These are phyloP conservation scores for Ambispora gerdemannii DNA, from an alignment of 192 early-diverging fungal species.

Conservation along the genomic window DNA sequence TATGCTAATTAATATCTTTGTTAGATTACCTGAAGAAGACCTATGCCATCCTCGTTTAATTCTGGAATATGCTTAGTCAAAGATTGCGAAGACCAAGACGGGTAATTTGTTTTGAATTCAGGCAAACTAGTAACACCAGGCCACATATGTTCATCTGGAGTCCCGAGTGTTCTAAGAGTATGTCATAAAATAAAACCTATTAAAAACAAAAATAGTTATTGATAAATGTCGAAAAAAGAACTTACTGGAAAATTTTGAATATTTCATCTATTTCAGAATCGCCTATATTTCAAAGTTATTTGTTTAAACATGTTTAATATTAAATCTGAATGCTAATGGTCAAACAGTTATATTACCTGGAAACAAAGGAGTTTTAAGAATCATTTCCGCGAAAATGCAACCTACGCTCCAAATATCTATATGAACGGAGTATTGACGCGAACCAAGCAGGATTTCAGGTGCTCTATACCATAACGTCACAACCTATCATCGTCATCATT, in stretches of 20 bases:
- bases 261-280: conserved; percentile 91
- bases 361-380: conserved; percentile 73
- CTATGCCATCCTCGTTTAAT: conserved; percentile 64
- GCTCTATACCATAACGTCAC: conserved; percentile 94
- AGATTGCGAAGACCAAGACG: conserved; percentile 60
- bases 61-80: conserved; percentile 48
- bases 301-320: background rate
- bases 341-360: conserved; percentile 54
- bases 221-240: background rate
- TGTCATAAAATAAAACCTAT: conserved; percentile 85
- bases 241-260: conserved; percentile 80
- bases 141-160: conserved; percentile 77
- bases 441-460: conserved; percentile 93
- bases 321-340: background rate
- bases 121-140: conserved; percentile 69
- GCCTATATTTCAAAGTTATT: conserved; percentile 32
- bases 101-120: conserved; percentile 80
- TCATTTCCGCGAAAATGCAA: conserved; percentile 98
- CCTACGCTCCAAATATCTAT: conserved; percentile 99
- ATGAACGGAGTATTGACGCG: conserved; percentile 82
- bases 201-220: conserved; percentile 27
- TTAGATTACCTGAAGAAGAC: conserved; percentile 53
- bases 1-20: too few relatives aligned
- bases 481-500: conserved; percentile 48
- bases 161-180: conserved; percentile 82